These are phyloP conservation scores for Rhizomucor miehei DNA, from an alignment of 371 early-diverging fungal species.

Conservation along the genomic window DNA sequence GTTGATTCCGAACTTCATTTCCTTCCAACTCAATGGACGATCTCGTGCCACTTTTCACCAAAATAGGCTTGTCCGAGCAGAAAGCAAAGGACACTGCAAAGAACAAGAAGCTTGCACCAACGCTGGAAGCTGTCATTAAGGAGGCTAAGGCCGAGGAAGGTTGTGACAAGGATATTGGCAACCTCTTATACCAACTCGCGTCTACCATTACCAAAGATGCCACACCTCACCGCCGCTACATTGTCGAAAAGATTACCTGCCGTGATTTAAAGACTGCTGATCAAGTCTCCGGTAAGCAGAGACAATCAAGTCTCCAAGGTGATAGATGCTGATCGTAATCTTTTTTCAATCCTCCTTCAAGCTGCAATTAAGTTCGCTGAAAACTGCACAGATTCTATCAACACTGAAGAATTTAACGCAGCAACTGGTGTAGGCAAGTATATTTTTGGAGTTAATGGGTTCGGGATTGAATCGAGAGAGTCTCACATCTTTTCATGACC, in stretches of 20 bases:
- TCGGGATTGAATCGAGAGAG: too few species aligned
- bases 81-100: conserved; percentile 94
- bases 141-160: conserved; percentile 65
- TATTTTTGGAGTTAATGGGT: background rate
- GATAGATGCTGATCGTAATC: background rate
- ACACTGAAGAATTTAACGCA: conserved; percentile 69
- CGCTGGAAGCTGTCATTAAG: conserved; percentile 61
- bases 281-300: conserved; percentile 78
- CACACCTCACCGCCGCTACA: conserved; percentile 65
- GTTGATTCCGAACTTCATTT: too few species aligned
- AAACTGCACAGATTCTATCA: conserved; percentile 50
- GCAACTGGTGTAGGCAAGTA: conserved; percentile 91
- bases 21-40: conserved; percentile 36
- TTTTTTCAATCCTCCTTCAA: conserved; percentile 15
- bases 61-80: conserved; percentile 85
- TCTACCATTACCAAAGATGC: conserved; percentile 83
- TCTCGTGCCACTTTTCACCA: conserved; percentile 68
- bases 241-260: conserved; percentile 72
- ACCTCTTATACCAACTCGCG: conserved; percentile 83
- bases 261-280: conserved; percentile 76
- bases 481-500: too few species aligned
- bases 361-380: conserved; percentile 90
- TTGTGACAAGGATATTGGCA: conserved; percentile 70
- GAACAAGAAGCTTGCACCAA: conserved; percentile 90
- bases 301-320: too few species aligned